Evolutionary conservation across 208 protist species (phyloP), one percentile per base, ranked within the genome.

Genomic region (Leishmania arabica): DNA sequence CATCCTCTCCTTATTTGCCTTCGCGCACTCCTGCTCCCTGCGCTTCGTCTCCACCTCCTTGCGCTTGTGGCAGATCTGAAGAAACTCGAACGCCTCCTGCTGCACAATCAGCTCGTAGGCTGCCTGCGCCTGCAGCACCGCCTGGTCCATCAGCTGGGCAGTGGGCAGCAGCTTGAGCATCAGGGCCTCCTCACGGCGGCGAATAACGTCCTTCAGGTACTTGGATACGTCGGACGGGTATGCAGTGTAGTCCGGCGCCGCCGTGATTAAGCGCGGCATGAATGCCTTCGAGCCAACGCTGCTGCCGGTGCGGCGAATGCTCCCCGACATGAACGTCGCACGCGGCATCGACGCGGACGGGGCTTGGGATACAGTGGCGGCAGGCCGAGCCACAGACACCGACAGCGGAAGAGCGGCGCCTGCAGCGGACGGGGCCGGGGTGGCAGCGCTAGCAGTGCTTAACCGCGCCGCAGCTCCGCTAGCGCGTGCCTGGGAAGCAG

Each of bases 121-220:
- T 24, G 81, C 40, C 66, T 86, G 65, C 84, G 93, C 92, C 80
- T 88, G 86, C 68, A 90, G 56, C 17, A 92, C 53, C 15, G 92
- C 76, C 79, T 92, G 88, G 47, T 83, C 54, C 66, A 96, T 80
- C 80, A 90, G 90, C 72, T 95, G 91, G 49, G 76, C 83, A 73
- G 89, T 90, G 77, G 92, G 92, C 77, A 96, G 73, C 80, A 93
- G 78, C 65, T 86, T 90, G 83, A 92, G 51, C 53, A 86, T 58
- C n/a, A 85, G 79, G 19, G 83, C 87, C 56, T 91, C 89, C 49
- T 92, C 88, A 6, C 90, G 82, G 56, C 84, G 80, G 17, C 82
- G 79, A 47, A 83, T 70, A 47, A 94, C 70, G 60, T 95, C 92
- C 85, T 91, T 92, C 58, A 95, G 53, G 62, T 84, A 87, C 84